A percentile compares a stretch with the other conserved stretches of the same genome.
These are phyloP conservation scores for Lentinula raphanica DNA, from an alignment of 768 basidiomycete genomes.

Conservation along the genomic window DNA sequence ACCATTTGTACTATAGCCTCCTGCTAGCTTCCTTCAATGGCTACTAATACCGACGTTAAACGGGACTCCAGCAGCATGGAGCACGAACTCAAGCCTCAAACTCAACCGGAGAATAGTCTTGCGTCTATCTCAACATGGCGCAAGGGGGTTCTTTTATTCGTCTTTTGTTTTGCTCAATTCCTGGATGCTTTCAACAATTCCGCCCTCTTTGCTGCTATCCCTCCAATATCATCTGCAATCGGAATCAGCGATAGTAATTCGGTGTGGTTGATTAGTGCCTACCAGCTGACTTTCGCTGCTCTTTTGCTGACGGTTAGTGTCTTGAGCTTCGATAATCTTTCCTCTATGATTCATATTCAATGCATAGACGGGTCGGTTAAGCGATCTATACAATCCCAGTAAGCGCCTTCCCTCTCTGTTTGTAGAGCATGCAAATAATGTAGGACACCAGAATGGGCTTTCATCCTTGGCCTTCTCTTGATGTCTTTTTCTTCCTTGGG, in stretches of 20 bases:
- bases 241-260: constrained; percentile 18
- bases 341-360: not conserved
- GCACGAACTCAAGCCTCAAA: not conserved
- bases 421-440: not conserved
- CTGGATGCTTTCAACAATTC: constrained; percentile 40
- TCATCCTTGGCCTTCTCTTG: constrained; percentile 32
- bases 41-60: not conserved
- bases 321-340: not conserved
- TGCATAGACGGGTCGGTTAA: constrained; percentile 31
- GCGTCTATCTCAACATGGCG: constrained; percentile 17
- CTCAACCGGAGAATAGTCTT: not conserved
- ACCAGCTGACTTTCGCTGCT: constrained; percentile 37
- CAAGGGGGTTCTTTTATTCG: constrained; percentile 25
- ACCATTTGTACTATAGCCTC: not conserved
- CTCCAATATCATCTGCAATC: constrained; percentile 21
- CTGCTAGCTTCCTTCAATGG: not conserved
- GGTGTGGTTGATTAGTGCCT: constrained; percentile 39
- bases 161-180: constrained; percentile 38
- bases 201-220: constrained; percentile 35
- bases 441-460: constrained; percentile 28
- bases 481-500: constrained; percentile 41
- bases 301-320: constrained; percentile 22
- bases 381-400: constrained; percentile 39
- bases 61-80: not conserved
- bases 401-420: constrained; percentile 6